phyloP scores from a whole-genome alignment of 495 filamentous ascomycete species.

The Xylaria nigripes region DNA sequence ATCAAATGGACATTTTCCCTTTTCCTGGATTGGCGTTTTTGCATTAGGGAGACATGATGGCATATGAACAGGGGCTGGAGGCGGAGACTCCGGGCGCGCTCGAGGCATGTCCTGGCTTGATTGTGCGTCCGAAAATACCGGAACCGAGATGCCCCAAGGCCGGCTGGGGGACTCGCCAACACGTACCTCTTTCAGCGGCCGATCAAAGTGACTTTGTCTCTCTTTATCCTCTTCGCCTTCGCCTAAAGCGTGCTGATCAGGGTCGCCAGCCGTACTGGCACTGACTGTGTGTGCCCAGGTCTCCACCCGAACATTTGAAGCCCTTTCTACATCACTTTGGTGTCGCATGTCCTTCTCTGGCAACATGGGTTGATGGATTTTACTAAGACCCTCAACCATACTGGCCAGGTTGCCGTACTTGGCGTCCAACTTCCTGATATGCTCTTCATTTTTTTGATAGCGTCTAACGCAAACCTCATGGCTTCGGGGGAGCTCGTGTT shows the following conservation, averaged over 20 bases:
- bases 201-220: slow-evolving; percentile 61
- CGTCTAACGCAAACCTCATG: slow-evolving; percentile 84
- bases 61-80: slow-evolving; percentile 32
- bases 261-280: slow-evolving; percentile 25
- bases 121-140: slow-evolving; percentile 37
- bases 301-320: slow-evolving; percentile 59
- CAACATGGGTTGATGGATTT: slow-evolving; percentile 74
- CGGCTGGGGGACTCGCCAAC: slow-evolving; percentile 84
- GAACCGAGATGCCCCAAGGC: slow-evolving; percentile 84
- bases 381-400: slow-evolving; percentile 81
- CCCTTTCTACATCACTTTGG: slow-evolving; percentile 36
- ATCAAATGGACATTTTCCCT: slow-evolving; percentile 40
- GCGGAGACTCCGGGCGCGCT: slow-evolving; percentile 32
- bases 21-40: slow-evolving; percentile 16
- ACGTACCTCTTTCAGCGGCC: slow-evolving; percentile 70
- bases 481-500: slow-evolving; percentile 82
- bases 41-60: slow-evolving; percentile 20
- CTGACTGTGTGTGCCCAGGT: slow-evolving; percentile 73
- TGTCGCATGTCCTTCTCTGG: slow-evolving; percentile 49
- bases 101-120: slow-evolving; percentile 18
- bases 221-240: slow-evolving; percentile 37
- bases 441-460: slow-evolving; percentile 73
- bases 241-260: slow-evolving; percentile 26
- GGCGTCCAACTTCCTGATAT: slow-evolving; percentile 75
- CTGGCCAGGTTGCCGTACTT: slow-evolving; percentile 84